A percentile compares a stretch with the other conserved stretches of the same genome.
Conservation (phyloP, 2,329 filamentous ascomycete genomes). For the Dactylellina drechsleri region DNA sequence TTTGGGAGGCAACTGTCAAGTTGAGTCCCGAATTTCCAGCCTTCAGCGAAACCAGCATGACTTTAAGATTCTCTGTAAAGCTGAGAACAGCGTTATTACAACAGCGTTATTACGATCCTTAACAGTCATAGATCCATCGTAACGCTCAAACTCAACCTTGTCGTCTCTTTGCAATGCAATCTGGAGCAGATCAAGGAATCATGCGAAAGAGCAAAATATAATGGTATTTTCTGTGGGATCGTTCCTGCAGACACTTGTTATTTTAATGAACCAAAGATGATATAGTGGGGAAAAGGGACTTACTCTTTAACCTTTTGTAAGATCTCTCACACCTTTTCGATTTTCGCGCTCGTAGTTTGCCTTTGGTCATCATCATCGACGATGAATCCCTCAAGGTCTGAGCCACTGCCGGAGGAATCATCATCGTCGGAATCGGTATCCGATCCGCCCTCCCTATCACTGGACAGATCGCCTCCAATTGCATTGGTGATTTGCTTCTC, state of each 20-base stretch:
- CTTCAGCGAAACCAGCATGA: conserved; percentile 82
- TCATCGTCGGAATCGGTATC: conserved; percentile 63
- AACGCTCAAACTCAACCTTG: conserved; percentile 69
- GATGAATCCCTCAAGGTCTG: conserved; percentile 38
- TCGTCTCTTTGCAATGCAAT: conserved; percentile 71
- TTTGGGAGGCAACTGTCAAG: conserved; percentile 80
- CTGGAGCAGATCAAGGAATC: conserved; percentile 79
- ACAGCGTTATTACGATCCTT: conserved; percentile 74
- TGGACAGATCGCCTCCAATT: conserved; percentile 58
- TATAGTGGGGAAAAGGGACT: conserved; percentile 61
- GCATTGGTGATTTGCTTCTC: conserved; percentile 57
- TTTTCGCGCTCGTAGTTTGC: conserved; percentile 80
- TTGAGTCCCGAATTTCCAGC: conserved; percentile 89
- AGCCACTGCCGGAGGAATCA: conserved; percentile 59
- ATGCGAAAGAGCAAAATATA: conserved; percentile 84
- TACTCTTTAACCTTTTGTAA: conserved; percentile 63
- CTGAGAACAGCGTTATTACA: too few species aligned
- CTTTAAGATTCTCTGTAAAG: conserved; percentile 72
- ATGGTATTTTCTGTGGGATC: conserved; percentile 75
- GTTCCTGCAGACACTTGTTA: conserved; percentile 60
- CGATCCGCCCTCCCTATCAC: conserved; percentile 61
- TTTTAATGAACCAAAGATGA: conserved; percentile 20
- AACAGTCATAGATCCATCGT: conserved; percentile 79
- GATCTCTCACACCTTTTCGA: conserved; percentile 74
- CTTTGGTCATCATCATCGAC: conserved; percentile 61